These are phyloP conservation scores for Aureobasidium sp. DNA, from an alignment of 2,329 filamentous ascomycete species.

Conservation along the genomic window DNA sequence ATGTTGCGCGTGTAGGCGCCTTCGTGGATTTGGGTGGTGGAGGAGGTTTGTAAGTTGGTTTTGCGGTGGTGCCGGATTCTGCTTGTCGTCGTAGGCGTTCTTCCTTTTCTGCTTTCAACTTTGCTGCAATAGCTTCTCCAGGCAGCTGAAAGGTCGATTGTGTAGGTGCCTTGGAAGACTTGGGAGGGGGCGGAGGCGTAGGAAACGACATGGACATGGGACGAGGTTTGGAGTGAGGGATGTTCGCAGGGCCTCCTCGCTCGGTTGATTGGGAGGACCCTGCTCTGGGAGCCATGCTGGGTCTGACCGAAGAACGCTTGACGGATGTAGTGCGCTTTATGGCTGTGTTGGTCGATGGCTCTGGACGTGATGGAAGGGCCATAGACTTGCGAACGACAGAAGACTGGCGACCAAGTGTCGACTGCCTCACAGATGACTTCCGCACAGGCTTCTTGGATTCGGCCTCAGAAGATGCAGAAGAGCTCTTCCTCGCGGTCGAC, in stretches of 20 bases:
- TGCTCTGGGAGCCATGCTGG: constrained; percentile 15
- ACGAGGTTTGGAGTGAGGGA: constrained; percentile 37
- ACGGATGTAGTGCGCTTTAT: neutral
- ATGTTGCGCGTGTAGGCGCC: constrained; percentile 39
- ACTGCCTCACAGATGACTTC: constrained; percentile 19
- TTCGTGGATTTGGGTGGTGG: constrained; percentile 18
- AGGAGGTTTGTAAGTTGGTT: neutral
- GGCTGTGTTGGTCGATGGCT: neutral
- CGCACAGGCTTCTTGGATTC: constrained; percentile 3
- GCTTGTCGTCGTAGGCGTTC: constrained; percentile 41
- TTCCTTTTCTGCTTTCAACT: constrained; percentile 45
- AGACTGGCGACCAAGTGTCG: neutral
- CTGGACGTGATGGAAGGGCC: constrained; percentile 1
- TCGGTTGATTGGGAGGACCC: constrained; percentile 20
- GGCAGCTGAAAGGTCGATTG: constrained; percentile 46
- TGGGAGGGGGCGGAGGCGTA: constrained; percentile 39
- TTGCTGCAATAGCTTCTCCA: constrained; percentile 47
- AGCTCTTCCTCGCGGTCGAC: constrained; percentile 19
- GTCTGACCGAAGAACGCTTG: constrained; percentile 1
- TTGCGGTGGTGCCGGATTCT: constrained; percentile 7
- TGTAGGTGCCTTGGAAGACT: constrained; percentile 46
- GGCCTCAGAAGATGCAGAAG: constrained; percentile 20
- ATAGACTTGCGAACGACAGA: neutral
- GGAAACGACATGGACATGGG: constrained; percentile 44
- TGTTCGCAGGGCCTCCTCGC: constrained; percentile 20